Percentiles rank a stretch among this genome's conserved stretches.
Conservation (phyloP, 441 rosid genomes). For the Geranium incanum region DNA sequence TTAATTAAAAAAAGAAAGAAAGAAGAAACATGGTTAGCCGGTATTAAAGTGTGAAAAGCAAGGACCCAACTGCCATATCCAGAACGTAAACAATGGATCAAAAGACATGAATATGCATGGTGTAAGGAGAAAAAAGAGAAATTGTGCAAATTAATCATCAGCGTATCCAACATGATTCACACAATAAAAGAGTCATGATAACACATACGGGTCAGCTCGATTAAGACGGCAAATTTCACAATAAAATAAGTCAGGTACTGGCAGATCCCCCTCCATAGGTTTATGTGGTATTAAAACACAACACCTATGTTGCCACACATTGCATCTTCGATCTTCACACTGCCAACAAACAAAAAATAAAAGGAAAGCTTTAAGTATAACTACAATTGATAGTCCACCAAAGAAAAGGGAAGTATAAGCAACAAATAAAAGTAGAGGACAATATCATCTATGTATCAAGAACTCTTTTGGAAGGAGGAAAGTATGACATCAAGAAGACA, state of each 20-base stretch:
- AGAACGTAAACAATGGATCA: neutral
- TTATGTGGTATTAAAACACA: constrained; percentile 81
- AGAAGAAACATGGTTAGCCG: constrained; percentile 2
- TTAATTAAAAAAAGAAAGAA: neutral
- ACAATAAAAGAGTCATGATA: neutral
- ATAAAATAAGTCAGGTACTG: constrained; percentile 61
- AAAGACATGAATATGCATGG: neutral
- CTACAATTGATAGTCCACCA: neutral
- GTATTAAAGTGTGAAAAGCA: neutral
- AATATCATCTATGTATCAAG: neutral
- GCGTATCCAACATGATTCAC: neutral
- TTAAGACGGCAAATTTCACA: constrained; percentile 90
- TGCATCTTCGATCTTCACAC: constrained; percentile 82
- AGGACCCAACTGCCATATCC: neutral
- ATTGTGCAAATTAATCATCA: neutral
- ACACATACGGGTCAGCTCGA: constrained; percentile 92
- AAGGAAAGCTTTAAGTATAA: constrained; percentile 7
- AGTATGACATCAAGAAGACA: neutral
- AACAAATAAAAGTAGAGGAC: neutral
- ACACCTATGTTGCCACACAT: constrained; percentile 71
- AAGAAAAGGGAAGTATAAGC: neutral
- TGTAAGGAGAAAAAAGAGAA: neutral
- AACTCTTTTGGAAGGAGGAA: neutral
- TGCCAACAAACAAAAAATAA: constrained; percentile 25
- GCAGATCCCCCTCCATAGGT: constrained; percentile 53